Conservation (phyloP, 768 basidiomycete genomes). For the Mycena capillaripes region DNA sequence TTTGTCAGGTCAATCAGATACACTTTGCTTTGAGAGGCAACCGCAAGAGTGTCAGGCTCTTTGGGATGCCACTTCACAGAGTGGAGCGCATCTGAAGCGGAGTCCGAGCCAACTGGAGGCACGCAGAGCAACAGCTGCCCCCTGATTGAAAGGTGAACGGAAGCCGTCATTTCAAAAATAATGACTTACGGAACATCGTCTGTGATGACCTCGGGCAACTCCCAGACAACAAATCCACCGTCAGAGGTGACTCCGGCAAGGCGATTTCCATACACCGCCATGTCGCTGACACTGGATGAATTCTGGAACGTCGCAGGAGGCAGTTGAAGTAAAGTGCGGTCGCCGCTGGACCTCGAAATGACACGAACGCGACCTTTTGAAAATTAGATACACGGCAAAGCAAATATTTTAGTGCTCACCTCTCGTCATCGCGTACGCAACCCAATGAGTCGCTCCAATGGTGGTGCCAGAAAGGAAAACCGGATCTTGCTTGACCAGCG, state of each 20-base stretch:
- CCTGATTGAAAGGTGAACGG: slow-evolving; percentile 50
- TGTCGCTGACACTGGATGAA: slow-evolving; percentile 80
- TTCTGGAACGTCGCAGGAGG: slow-evolving; percentile 69
- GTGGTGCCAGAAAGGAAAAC: slow-evolving; percentile 89
- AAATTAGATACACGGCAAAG: slow-evolving; percentile 15
- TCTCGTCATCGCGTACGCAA: slow-evolving; percentile 93
- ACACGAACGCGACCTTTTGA: slow-evolving; percentile 82
- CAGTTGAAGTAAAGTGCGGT: slow-evolving; percentile 87
- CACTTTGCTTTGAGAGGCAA: slow-evolving; percentile 84
- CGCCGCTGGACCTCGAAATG: slow-evolving; percentile 90
- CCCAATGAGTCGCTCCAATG: slow-evolving; percentile 93
- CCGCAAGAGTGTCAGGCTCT: slow-evolving; percentile 82
- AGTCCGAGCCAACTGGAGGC: slow-evolving; percentile 60
- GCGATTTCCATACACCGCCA: slow-evolving; percentile 88
- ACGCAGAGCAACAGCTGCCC: slow-evolving; percentile 80
- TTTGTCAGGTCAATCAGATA: slow-evolving; percentile 83
- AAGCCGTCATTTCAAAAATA: slow-evolving; percentile 2
- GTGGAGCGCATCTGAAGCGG: slow-evolving; percentile 73
- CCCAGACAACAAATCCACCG: slow-evolving; percentile 92
- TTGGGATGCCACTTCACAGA: slow-evolving; percentile 93
- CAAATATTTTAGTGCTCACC: slow-evolving; percentile 52
- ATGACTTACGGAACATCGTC: slow-evolving; percentile 87
- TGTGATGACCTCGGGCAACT: slow-evolving; percentile 84
- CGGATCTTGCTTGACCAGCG: slow-evolving; percentile 88
- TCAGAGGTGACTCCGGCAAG: slow-evolving; percentile 91